Conservation (phyloP, 257 asterid genomes). For the Forsythia suspensa region DNA sequence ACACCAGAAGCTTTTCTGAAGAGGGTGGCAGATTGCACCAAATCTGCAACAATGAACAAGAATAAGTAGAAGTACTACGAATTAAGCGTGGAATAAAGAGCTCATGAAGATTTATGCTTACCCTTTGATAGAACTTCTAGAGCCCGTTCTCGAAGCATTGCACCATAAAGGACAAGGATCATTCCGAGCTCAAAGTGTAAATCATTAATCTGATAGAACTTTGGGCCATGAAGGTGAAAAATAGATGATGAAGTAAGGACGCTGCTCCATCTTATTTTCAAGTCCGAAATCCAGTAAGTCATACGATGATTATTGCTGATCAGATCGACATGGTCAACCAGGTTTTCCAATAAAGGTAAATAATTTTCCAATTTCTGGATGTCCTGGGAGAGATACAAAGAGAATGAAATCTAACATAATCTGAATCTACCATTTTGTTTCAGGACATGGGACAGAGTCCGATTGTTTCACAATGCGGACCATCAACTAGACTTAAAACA, state of each 20-base stretch:
- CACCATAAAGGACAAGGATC: slow-evolving; percentile 55
- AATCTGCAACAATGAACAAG: slow-evolving; percentile 39
- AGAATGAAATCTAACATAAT: background rate
- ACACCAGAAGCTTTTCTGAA: slow-evolving; percentile 79
- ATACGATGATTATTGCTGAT: slow-evolving; percentile 13
- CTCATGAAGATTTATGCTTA: background rate
- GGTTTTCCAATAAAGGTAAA: slow-evolving; percentile 60
- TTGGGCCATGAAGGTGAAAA: slow-evolving; percentile 35
- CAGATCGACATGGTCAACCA: slow-evolving; percentile 35
- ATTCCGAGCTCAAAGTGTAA: slow-evolving; percentile 55
- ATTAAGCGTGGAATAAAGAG: background rate
- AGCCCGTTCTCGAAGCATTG: slow-evolving; percentile 53
- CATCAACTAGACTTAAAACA: background rate
- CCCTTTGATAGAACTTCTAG: slow-evolving; percentile 55
- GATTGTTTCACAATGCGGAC: background rate
- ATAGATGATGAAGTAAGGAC: slow-evolving; percentile 38
- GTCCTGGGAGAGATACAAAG: slow-evolving; percentile 39
- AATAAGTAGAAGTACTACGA: background rate
- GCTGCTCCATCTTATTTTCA: slow-evolving; percentile 66
- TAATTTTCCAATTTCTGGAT: slow-evolving; percentile 65
- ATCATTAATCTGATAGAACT: slow-evolving; percentile 42
- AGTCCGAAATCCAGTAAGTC: slow-evolving; percentile 36
- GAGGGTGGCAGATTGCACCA: slow-evolving; percentile 59
- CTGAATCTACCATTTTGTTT: background rate
- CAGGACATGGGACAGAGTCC: background rate